These are phyloP conservation scores for Styphnolobium japonicum DNA, from an alignment of 306 rosid genomes.

Conservation along the genomic window DNA sequence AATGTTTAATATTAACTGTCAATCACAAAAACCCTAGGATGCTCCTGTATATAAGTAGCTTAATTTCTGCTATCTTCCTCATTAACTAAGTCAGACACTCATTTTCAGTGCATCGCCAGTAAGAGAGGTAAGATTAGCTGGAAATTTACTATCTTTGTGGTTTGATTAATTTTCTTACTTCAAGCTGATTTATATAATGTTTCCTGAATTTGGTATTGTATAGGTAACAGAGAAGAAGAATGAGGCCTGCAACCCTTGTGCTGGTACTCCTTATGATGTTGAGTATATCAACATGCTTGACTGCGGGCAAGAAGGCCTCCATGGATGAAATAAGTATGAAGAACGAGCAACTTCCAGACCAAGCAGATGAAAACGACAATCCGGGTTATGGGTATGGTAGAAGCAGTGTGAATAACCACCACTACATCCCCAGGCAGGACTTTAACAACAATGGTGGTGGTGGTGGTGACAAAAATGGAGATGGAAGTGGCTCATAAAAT, in stretches of 20 bases:
- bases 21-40: neutral
- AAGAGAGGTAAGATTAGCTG: neutral
- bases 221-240: neutral
- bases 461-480: neutral
- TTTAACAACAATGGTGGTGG: conserved; percentile 1
- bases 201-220: neutral
- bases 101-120: neutral
- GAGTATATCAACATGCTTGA: neutral
- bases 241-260: neutral
- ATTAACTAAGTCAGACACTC: neutral
- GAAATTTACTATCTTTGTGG: too few relatives aligned
- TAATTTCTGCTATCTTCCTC: neutral
- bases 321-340: neutral
- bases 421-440: conserved; percentile 26
- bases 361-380: neutral
- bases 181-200: neutral
- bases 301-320: neutral
- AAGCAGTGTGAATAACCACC: conserved; percentile 24
- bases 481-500: neutral
- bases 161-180: neutral
- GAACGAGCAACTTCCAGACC: neutral
- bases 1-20: neutral
- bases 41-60: conserved; percentile 5
- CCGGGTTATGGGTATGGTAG: neutral
- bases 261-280: conserved; percentile 19